Conservation (phyloP, 768 basidiomycete species). For the Leccinellum rugosiceps region DNA sequence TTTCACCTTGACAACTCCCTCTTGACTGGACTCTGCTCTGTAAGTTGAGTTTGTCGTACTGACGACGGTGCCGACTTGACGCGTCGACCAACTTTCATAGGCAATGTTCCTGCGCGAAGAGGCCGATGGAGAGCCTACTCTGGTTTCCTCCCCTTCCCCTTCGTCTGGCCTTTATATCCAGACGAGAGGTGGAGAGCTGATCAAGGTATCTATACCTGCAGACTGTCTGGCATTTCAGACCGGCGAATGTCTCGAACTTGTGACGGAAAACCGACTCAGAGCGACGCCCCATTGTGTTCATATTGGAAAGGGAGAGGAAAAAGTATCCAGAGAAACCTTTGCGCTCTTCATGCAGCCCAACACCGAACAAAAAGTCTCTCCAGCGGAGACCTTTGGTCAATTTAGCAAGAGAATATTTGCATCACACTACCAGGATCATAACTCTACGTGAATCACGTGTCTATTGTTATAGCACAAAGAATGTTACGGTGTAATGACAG, state of each 20-base stretch:
- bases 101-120: conserved; percentile 77
- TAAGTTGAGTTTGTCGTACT: conserved; percentile 31
- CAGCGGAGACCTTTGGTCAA: conserved; percentile 76
- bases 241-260: conserved; percentile 90
- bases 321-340: conserved; percentile 81
- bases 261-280: conserved; percentile 74
- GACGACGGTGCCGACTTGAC: neutral
- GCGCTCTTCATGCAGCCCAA: conserved; percentile 90
- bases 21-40: conserved; percentile 90
- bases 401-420: conserved; percentile 83
- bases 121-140: conserved; percentile 36
- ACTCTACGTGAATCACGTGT: conserved; percentile 19
- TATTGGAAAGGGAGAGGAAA: conserved; percentile 53
- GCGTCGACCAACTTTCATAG: conserved; percentile 33
- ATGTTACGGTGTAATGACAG: conserved; percentile 3
- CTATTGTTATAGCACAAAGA: conserved; percentile 3
- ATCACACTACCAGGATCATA: conserved; percentile 40
- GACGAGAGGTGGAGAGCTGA: conserved; percentile 72
- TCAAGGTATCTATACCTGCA: conserved; percentile 81
- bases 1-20: conserved; percentile 92
- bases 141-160: conserved; percentile 66
- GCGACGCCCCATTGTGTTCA: conserved; percentile 96
- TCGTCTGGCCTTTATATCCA: conserved; percentile 89
- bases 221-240: conserved; percentile 94
- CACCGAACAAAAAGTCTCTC: conserved; percentile 68